These are phyloP conservation scores for Ceratocystis ficicola DNA, from an alignment of 2,329 filamentous ascomycete species.

Conservation along the genomic window DNA sequence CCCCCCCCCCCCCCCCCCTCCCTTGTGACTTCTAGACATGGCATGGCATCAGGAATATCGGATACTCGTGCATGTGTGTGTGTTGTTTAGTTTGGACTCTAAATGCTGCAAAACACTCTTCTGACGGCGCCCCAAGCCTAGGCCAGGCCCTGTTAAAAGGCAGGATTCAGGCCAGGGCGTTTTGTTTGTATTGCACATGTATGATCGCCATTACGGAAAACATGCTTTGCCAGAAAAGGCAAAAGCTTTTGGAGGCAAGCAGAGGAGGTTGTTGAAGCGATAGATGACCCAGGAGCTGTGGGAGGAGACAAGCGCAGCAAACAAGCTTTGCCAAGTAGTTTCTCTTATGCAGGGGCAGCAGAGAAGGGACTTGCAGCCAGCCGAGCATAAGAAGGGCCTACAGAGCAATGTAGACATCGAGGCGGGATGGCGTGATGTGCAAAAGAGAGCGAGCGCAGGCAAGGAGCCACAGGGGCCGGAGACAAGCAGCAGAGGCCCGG, in stretches of 20 bases:
- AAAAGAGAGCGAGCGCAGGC: background rate
- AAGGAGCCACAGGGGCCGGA: too few relatives aligned
- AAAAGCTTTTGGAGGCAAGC: background rate
- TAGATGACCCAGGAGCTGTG: background rate
- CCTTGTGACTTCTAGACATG: background rate
- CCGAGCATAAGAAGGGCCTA: background rate
- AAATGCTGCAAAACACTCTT: conserved; percentile 21
- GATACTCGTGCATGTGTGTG: background rate
- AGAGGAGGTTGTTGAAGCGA: background rate
- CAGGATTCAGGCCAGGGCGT: background rate
- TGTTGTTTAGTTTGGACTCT: background rate
- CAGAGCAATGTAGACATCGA: background rate
- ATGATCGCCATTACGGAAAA: conserved; percentile 16
- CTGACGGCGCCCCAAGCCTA: conserved; percentile 12
- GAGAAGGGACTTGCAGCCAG: background rate
- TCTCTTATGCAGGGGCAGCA: background rate
- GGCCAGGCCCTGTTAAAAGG: background rate
- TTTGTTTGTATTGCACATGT: conserved; percentile 15
- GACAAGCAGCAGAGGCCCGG: too few relatives aligned
- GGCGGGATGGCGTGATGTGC: background rate
- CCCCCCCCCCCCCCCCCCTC: background rate
- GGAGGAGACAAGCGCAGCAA: background rate
- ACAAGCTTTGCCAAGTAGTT: conserved; percentile 9
- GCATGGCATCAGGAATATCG: background rate
- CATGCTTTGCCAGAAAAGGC: background rate